Base-by-base conservation (phyloP, 2,329 filamentous ascomycete species). In the Sporothrix protearum region DNA sequence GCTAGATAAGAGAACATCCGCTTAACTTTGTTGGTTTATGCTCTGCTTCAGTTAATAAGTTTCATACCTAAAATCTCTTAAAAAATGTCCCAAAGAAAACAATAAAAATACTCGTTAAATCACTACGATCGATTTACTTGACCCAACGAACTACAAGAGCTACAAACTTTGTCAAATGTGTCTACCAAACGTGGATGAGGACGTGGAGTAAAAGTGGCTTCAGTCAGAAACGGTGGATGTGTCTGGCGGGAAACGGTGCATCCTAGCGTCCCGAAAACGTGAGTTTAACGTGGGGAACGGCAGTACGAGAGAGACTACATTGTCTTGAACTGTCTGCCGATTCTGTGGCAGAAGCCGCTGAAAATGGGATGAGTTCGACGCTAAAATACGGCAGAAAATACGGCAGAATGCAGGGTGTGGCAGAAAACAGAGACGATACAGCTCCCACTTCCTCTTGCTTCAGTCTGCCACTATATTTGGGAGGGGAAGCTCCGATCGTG, bases 241-340 rank as follows among this genome's bases (percentile, higher is more conserved):
- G 28, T 16, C 22, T 12, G 49, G 49, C 57, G 57, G 57, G 55
- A 39, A 45, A 64, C 59, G 36, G 39, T 28, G 22, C 39, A 42
- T 14, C 59, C 22, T 64, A 64, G 61, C 61, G 61, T 45, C 61
- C 39, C 61, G 39, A 61, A 59, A 42, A 61, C 57, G 57, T 39
- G 33, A 19, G 30, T 33, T 28, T 2, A 33, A 61, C 19, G 30
- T 61, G 57, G 19, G 57, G 16, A 8, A 19, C 10, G n/a, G 36
- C 28, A 10, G 36, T 16, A n/a, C n/a, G n/a, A n/a, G 19, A 61
- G 25, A 22, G 7, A 5, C 42, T 14, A 47, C 42, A 14, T 47
- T 47, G n/a, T n/a, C n/a, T n/a, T n/a, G n/a, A n/a, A n/a, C 3
- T 33, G 57, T 64, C 22, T 64, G 61, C 61, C 61, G 61, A 64